Base-by-base conservation (phyloP, 1,284 basidiomycete species). In the Volvariella volvacea region DNA sequence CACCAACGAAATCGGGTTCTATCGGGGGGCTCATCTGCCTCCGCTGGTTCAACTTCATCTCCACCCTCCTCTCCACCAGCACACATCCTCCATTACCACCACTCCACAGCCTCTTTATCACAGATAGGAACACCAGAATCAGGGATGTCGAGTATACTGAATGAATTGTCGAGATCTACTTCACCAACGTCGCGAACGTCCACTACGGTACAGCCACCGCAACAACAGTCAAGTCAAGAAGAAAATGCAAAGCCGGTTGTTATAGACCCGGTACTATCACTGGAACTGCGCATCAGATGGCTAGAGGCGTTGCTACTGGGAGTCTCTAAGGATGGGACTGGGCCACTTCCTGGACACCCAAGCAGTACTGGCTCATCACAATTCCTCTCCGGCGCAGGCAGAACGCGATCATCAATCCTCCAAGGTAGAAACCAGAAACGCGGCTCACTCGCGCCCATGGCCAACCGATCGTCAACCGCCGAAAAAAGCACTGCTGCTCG, bases 211-310 rank as follows among this genome's bases (percentile, higher is more conserved):
- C 52, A 45, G 9, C 22, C 30, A 42, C 33, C 34, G n/a, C 34
- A 20, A 6, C 15, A 4, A 36, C 34, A 4, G n/a, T 6, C 19
- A 36, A n/a, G 15, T 15, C 34, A 20, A 36, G 34, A n/a, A 36
- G 14, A 20, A 8, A 16, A 36, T 8, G 34, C 15, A 6, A 36
- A 53, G 30, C 65, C 66, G 19, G 54, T 64, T 2, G 56, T 64
- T 15, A 78, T 90, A 42, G 73, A 81, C 34, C 80, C 86, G 2
- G 62, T 60, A 0, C 65, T 87, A 12, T 80, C 87, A 2, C 63
- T 90, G 6, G 82, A 88, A 53, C 65, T 90, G 22, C 73, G 87
- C 1, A 58, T 89, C 22, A 68, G 82, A 44, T 88, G 84, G 83
- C 63, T 90, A 0, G 87, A 89, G 56, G 83, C 83, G 9, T 65